phyloP scores from a whole-genome alignment of 371 early-diverging fungal species.

The Apophysomyces ossiformis region DNA sequence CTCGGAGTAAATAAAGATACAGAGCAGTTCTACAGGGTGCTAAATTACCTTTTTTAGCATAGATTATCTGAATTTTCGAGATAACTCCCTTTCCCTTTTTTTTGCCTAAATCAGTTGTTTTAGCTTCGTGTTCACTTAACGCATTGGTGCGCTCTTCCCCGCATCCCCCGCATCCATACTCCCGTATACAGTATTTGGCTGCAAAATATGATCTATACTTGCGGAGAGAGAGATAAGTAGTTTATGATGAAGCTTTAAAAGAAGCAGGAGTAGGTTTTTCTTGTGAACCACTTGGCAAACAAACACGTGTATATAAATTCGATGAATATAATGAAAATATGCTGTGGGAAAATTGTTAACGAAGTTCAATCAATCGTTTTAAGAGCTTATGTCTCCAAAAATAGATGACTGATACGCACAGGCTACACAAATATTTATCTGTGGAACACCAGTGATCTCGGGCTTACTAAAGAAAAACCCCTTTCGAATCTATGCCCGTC shows the following conservation, averaged over 20 bases:
- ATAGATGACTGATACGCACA: neutral
- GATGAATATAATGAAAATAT: neutral
- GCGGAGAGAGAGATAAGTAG: neutral
- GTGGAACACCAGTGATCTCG: constrained; percentile 4
- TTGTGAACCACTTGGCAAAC: neutral
- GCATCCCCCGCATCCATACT: constrained; percentile 4
- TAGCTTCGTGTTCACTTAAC: neutral
- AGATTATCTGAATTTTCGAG: neutral
- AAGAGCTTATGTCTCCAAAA: neutral
- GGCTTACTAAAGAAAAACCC: constrained; percentile 1
- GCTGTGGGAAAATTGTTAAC: constrained; percentile 8
- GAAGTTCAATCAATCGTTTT: neutral
- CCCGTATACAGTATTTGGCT: neutral
- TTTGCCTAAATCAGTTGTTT: neutral
- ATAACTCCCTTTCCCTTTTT: neutral
- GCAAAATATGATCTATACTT: neutral
- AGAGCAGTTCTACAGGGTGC: neutral
- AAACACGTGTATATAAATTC: neutral
- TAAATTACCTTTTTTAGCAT: neutral
- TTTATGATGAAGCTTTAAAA: neutral
- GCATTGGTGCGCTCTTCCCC: constrained; percentile 9
- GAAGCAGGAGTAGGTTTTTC: neutral
- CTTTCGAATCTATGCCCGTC: neutral
- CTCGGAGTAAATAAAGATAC: neutral
- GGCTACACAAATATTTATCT: constrained; percentile 1